Percentiles rank a stretch among this genome's conserved stretches.
phyloP scores from a whole-genome alignment of 2,329 filamentous ascomycete genomes.

The Lachnellula suecica region DNA sequence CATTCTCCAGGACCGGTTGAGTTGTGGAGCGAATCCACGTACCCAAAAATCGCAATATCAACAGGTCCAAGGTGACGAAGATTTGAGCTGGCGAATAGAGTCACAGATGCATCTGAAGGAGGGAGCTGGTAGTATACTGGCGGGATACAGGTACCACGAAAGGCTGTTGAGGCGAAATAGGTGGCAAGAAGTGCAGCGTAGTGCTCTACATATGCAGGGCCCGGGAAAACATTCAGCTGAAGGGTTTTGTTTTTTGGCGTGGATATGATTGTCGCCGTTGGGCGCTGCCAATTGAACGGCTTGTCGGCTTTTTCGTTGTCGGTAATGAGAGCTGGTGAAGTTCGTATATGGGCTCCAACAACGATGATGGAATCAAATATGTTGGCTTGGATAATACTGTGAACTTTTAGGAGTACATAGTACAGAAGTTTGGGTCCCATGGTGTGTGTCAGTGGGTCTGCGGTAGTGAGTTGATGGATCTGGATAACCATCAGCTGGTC shows the following conservation, averaged over 20 bases:
- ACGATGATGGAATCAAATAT: constrained; percentile 2
- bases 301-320: constrained; percentile 17
- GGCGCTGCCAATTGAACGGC: constrained; percentile 22
- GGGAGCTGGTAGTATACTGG: not conserved
- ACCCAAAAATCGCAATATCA: constrained; percentile 12
- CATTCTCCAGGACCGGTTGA: constrained; percentile 8
- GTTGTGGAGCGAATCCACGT: constrained; percentile 11
- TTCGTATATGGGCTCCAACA: constrained; percentile 3
- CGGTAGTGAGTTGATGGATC: constrained; percentile 1
- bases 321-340: constrained; percentile 8
- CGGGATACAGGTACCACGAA: not conserved
- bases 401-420: constrained; percentile 8
- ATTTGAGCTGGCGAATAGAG: constrained; percentile 9
- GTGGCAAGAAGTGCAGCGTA: constrained; percentile 19
- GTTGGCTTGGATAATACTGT: constrained; percentile 2
- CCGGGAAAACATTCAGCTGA: constrained; percentile 16
- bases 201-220: constrained; percentile 16
- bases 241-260: constrained; percentile 6
- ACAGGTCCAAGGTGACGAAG: constrained; percentile 10
- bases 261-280: constrained; percentile 9
- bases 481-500: not conserved
- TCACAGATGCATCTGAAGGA: constrained; percentile 5
- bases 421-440: constrained; percentile 5
- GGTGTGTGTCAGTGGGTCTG: not conserved
- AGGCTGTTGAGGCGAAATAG: constrained; percentile 5